Base-by-base conservation (phyloP, 192 early-diverging fungal species). In the Funneliformis geosporum region DNA sequence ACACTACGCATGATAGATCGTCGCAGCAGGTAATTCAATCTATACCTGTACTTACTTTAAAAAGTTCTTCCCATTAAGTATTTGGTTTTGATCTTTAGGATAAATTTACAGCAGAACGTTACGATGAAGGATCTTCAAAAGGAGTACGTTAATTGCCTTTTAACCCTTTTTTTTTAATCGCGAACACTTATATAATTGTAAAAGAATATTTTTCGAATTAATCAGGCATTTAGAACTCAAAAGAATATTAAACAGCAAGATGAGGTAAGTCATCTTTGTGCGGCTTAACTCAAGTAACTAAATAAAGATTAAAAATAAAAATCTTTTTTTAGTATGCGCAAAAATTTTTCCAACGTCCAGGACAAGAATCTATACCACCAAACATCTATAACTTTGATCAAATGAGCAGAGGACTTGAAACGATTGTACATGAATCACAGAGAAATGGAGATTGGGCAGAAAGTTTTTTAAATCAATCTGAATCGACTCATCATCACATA, bases 1-100 rank as follows among this genome's bases (percentile, higher is more conserved):
- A 92, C 81, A 88, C 96, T 80, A 82, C 91, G 61, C 86, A 90
- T 65, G 94, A 96, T 82, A 86, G 89, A 47, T 93, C 93, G 8
- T 86, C 94, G 8, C 91, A 95, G 80, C 94, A 94, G 89, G 95
- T 90, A 89, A 42, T 40, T 23, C 44, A 18, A 25, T 16, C n/a
- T 4, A 25, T 38, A 21, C 33, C 2, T 33, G 33, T 23, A 5
- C 4, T 39, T 55, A 60, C 11, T 23, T 43, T 25, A 8, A 55
- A 23, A 73, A 47, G 1, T 23, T 18, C 55, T 59, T 61, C 18
- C 21, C 21, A 38, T 25, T 12, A 55, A 47, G 27, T 38, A 64
- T 72, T 12, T 27, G 43, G 5, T 33, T 46, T 71, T 55, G 9
- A 59, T 60, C 50, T 21, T n/a, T 68, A 69, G 69, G 64, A 73